Base-by-base conservation (phyloP, 2,329 filamentous ascomycete species). In the Cercospora sesami region DNA sequence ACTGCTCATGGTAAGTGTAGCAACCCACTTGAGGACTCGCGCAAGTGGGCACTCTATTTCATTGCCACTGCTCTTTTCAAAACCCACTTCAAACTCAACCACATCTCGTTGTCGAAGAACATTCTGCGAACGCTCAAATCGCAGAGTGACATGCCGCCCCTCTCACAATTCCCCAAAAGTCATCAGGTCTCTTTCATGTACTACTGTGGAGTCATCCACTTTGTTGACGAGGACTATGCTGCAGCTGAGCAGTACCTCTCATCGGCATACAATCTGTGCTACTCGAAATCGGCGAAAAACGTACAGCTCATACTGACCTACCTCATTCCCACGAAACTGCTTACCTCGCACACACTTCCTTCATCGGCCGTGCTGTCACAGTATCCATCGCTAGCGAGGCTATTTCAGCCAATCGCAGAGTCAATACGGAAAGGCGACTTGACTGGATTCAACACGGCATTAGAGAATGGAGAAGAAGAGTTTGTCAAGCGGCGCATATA, bases 11-110 rank as follows among this genome's bases (percentile, higher is more conserved):
- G 69, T 68, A 68, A 60, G 58, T 65, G 64, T 75, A 94, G 92
- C 80, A 91, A 91, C 69, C 89, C 91, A 14, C 83, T 97, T 55
- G 89, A 93, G 76, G 91, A 96, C 75, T 97, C 94, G 8, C 89
- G 95, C 64, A 99, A 98, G 86, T 99, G 95, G 95, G 96, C 93
- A 6, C 91, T 97, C 59, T 99, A 99, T 82, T 94, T 93, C 79
- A 90, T 94, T 72, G 93, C 94, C 76, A 98, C 97, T 77, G 86
- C 99, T 7, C 85, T 97, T 14, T 99, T 99, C 87, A 98, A 98
- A 81, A 98, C 94, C 1, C 97, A 98, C 80, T 99, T 99, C 75
- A 75, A 86, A 83, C 84, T 98, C 71, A 97, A 96, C 81, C 92
- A 91, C 36, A 90, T 96, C 66, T 89, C 89, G n/a, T 84, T 98